Base-by-base conservation (phyloP, 2,329 filamentous ascomycete species). In the Curvularia eragrostidis region DNA sequence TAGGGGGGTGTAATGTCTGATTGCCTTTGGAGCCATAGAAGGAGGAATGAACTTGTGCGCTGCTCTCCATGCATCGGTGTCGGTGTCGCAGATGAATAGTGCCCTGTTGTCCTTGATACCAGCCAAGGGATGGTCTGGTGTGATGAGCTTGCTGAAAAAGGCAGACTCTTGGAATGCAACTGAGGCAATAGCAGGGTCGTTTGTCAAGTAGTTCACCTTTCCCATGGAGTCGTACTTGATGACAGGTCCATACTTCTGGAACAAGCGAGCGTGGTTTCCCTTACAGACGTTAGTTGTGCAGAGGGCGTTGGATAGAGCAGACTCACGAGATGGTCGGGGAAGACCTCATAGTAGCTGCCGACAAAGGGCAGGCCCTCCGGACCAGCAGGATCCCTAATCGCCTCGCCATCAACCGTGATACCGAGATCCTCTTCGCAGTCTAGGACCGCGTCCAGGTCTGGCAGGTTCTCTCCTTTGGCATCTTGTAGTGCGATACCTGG, bases 11-110 rank as follows among this genome's bases (percentile, higher is more conserved):
- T 64, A 64, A 24, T 64, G 61, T 10, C 56, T 50, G 13, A 64
- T 46, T 4, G 61, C 61, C 19, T 59, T 56, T 9, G 58, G 58
- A n/a, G 52, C 51, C 50, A 63, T 48, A 19, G 55, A 54, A 13
- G 61, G 61, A 18, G 61, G 61, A 8, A 63, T 54, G 39, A 61
- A 62, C 48, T 64, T 64, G 34, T 64, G 61, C 8, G 59, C 47
- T 26, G 28, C 30, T 10, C 53, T 52, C 52, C 55, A 62, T 21
- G 55, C 59, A 10, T 54, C 50, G 3, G 55, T 64, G 18, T 64
- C 53, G 10, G 61, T 64, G 4, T 64, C 61, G 39, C 50, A 49
- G 1, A 59, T 47, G 19, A 63, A 63, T 1, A 63, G 34, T 2
- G 58, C 58, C 19, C 52, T 52, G 24, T 61, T 58, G 1, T 63